phyloP scores from a whole-genome alignment of 2,329 filamentous ascomycete genomes.

The Helminthosporium solani region DNA sequence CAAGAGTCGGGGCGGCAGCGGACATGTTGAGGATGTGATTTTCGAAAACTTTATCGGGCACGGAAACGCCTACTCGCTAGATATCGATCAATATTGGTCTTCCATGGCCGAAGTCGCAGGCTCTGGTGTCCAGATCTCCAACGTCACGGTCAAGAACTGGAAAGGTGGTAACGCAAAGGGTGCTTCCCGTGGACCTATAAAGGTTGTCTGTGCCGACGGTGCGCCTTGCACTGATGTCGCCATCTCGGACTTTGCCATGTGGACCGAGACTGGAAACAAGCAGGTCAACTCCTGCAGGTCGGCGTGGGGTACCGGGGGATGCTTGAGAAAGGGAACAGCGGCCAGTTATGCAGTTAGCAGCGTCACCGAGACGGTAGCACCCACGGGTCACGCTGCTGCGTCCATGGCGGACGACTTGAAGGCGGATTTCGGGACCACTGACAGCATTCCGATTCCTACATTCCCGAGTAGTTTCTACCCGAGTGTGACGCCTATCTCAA shows the following conservation, averaged over 20 bases:
- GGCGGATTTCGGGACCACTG: conserved; percentile 31
- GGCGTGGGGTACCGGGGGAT: conserved; percentile 52
- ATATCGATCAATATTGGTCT: conserved; percentile 58
- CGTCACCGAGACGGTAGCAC: conserved; percentile 37
- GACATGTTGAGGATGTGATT: conserved; percentile 52
- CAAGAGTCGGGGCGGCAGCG: conserved; percentile 60
- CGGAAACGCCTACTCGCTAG: conserved; percentile 58
- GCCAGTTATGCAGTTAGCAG: conserved; percentile 37
- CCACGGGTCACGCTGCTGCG: conserved; percentile 42
- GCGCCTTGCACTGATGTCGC: conserved; percentile 56
- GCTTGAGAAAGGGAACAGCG: conserved; percentile 42
- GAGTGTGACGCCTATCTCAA: conserved; percentile 34
- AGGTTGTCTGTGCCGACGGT: conserved; percentile 52
- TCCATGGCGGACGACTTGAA: conserved; percentile 39
- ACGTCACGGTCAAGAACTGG: conserved; percentile 59
- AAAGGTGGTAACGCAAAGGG: conserved; percentile 56
- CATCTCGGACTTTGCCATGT: conserved; percentile 55
- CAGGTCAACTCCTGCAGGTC: conserved; percentile 51
- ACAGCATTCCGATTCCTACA: conserved; percentile 45
- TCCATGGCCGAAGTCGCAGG: conserved; percentile 47
- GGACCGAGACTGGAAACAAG: conserved; percentile 50
- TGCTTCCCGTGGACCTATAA: conserved; percentile 53
- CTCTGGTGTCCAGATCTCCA: conserved; percentile 54
- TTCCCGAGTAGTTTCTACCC: conserved; percentile 46
- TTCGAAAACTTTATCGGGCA: conserved; percentile 63